phyloP scores from a whole-genome alignment of 441 rosid genomes.

The Rhodomyrtus psidioides region DNA sequence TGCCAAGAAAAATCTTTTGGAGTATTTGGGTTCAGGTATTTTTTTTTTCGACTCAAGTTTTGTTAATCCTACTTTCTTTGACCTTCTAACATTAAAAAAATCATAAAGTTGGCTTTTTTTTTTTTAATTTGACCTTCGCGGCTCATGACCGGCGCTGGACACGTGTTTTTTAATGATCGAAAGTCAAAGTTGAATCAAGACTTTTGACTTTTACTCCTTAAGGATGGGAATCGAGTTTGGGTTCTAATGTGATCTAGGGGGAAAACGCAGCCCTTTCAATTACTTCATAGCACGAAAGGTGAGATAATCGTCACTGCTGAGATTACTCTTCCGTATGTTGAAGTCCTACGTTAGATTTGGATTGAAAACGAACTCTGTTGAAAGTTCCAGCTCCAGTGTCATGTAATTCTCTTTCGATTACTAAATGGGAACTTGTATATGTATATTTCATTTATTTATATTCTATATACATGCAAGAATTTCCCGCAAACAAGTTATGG shows the following conservation, averaged over 20 bases:
- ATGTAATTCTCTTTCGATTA: neutral
- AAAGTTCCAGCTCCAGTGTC: neutral
- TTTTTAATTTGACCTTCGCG: neutral
- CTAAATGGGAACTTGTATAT: neutral
- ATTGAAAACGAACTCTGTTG: neutral
- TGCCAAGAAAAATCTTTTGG: neutral
- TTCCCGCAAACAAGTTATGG: too few relatives aligned
- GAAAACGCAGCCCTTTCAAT: neutral
- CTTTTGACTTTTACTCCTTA: neutral
- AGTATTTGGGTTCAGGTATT: too few relatives aligned
- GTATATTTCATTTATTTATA: too few relatives aligned
- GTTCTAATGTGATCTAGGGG: too few relatives aligned
- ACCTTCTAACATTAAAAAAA: neutral
- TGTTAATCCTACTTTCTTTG: neutral
- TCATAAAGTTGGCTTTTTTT: neutral
- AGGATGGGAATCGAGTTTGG: neutral
- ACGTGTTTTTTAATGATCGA: neutral
- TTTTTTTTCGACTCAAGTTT: neutral
- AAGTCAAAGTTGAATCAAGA: neutral
- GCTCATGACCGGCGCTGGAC: neutral
- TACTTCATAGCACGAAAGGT: neutral
- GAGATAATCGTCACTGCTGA: neutral
- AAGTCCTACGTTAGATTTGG: neutral
- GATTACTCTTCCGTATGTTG: neutral
- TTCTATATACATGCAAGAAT: too few relatives aligned